A percentile compares a stretch with the other conserved stretches of the same genome.
phyloP scores from a whole-genome alignment of 2,329 filamentous ascomycete genomes.

The Aspergillus sp. region DNA sequence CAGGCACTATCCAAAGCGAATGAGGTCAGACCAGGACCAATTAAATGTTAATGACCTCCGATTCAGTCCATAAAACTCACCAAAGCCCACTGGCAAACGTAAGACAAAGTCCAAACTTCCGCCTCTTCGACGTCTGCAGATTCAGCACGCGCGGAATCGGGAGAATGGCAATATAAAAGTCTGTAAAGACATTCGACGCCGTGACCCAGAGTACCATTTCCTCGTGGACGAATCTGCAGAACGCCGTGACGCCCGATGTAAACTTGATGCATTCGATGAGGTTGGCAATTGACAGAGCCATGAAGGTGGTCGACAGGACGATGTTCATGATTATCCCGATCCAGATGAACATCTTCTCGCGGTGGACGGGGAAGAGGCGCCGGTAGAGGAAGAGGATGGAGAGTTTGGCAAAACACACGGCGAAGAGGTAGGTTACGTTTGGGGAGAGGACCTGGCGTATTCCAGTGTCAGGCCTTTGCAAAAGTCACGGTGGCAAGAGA shows the following conservation, averaged over 20 bases:
- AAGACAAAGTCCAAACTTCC: not conserved
- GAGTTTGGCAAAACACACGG: not conserved
- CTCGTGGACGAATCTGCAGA: not conserved
- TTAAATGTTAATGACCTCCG: too few relatives aligned
- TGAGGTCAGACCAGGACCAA: too few relatives aligned
- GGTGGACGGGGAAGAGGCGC: not conserved
- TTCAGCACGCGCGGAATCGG: not conserved
- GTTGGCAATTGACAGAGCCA: not conserved
- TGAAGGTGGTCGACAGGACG: not conserved
- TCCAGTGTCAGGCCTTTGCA: too few relatives aligned
- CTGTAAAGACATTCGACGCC: not conserved
- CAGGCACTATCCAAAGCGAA: not conserved
- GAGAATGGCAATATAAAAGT: not conserved
- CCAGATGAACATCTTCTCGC: not conserved
- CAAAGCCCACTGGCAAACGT: not conserved
- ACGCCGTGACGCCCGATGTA: not conserved
- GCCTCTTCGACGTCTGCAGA: not conserved
- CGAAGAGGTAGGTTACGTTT: not conserved
- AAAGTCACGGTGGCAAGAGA: too few relatives aligned
- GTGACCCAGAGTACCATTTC: not conserved
- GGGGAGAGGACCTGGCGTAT: not conserved
- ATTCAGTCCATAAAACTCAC: not conserved
- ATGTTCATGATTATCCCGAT: not conserved
- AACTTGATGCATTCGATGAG: not conserved
- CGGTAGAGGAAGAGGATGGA: constrained; percentile 1